A percentile compares a stretch with the other conserved stretches of the same genome.
phyloP scores from a whole-genome alignment of 1,284 basidiomycete genomes.

The Cutaneotrichosporon dermatis region DNA sequence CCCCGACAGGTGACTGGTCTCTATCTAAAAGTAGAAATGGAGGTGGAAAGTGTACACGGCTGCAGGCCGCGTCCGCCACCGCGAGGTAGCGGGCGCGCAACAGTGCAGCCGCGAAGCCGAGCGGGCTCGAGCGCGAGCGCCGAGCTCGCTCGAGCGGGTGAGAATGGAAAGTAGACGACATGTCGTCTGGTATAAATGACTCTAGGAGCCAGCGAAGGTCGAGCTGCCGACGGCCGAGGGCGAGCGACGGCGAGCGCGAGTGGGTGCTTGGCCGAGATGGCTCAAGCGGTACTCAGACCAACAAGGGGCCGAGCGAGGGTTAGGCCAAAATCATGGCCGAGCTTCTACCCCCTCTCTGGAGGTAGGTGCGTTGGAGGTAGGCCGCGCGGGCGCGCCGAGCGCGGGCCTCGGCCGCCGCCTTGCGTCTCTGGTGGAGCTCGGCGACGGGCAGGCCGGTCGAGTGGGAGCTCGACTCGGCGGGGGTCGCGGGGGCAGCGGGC shows the following conservation, averaged over 20 bases:
- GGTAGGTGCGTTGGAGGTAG: slow-evolving; percentile 1
- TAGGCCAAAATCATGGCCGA: background rate
- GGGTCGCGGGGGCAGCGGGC: too few species aligned
- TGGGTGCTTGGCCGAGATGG: too few species aligned
- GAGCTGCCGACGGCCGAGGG: too few species aligned
- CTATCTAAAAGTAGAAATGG: background rate
- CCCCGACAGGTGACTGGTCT: background rate
- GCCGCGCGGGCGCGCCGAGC: background rate
- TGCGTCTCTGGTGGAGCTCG: background rate
- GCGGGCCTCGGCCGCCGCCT: background rate
- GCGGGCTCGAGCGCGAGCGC: too few species aligned
- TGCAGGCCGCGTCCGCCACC: background rate
- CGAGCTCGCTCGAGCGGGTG: background rate
- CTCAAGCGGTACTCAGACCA: too few species aligned
- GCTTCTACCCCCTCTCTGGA: background rate
- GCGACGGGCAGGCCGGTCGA: background rate
- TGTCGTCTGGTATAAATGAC: background rate
- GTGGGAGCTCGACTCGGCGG: background rate
- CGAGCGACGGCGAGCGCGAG: too few species aligned
- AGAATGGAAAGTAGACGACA: background rate
- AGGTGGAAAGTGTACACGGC: background rate
- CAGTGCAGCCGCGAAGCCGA: background rate
- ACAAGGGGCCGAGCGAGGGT: background rate
- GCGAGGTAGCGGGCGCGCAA: background rate
- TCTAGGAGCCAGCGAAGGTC: too few species aligned